A percentile compares a stretch with the other conserved stretches of the same genome.
Conservation (phyloP, 352 stramenopile species). For the Globisporangium paddicum region DNA sequence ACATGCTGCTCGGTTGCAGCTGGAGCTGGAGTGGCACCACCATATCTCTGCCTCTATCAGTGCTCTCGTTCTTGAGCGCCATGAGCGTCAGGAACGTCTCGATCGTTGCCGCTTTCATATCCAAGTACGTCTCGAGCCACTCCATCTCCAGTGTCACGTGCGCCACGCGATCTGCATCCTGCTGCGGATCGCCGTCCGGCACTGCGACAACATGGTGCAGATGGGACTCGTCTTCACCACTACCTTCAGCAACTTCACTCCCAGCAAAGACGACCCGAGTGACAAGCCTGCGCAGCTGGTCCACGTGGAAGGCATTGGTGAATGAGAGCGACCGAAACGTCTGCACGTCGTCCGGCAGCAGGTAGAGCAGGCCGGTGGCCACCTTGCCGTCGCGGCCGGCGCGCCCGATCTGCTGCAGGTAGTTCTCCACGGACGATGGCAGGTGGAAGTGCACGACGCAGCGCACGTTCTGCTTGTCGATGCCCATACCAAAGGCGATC, state of each 20-base stretch:
- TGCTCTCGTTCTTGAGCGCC: constrained; percentile 25
- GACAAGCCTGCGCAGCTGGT: constrained; percentile 48
- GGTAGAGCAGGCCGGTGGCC: constrained; percentile 59
- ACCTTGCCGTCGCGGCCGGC: constrained; percentile 92
- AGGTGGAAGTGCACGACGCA: constrained; percentile 98
- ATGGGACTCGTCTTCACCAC: background rate
- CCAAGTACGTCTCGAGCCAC: constrained; percentile 55
- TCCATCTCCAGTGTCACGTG: constrained; percentile 45
- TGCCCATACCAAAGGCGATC: constrained; percentile 98
- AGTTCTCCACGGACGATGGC: constrained; percentile 96
- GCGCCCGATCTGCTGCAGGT: constrained; percentile 96
- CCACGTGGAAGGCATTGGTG: constrained; percentile 52
- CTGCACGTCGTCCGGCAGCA: constrained; percentile 59
- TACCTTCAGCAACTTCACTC: background rate
- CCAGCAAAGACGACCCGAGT: constrained; percentile 30
- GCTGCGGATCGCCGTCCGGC: background rate
- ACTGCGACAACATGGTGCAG: constrained; percentile 25
- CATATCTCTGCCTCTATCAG: no score
- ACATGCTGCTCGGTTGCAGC: constrained; percentile 45
- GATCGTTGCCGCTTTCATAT: constrained; percentile 69
- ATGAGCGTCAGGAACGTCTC: constrained; percentile 78
- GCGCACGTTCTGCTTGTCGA: constrained; percentile 97
- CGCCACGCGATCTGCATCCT: background rate
- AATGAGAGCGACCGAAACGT: constrained; percentile 72
- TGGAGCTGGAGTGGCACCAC: constrained; percentile 16